Conservation (phyloP, 352 stramenopile genomes). For the Thalassiosira exigua region DNA sequence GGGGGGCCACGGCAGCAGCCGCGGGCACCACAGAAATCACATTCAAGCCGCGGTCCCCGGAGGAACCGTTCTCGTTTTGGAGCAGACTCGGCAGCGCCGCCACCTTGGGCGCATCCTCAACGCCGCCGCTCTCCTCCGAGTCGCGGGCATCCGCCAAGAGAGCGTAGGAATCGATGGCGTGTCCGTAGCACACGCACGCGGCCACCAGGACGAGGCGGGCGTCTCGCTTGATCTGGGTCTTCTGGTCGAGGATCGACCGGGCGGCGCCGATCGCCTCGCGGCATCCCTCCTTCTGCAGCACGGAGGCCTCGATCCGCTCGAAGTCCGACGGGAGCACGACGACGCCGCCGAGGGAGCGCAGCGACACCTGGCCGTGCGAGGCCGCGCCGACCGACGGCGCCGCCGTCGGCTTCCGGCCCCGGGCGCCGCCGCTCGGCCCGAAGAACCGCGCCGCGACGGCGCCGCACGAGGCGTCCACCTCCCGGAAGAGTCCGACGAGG, state of each 20-base stretch:
- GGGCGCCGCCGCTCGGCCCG: background rate
- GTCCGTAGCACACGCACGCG: conserved; percentile 71
- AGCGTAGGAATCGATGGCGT: conserved; percentile 60
- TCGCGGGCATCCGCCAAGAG: conserved; percentile 25
- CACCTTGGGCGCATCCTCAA: background rate
- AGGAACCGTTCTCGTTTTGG: conserved; percentile 6
- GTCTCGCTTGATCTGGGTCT: conserved; percentile 73
- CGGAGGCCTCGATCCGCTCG: conserved; percentile 52
- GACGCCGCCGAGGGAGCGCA: conserved; percentile 66
- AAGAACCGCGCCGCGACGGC: conserved; percentile 39
- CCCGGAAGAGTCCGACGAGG: conserved; percentile 71
- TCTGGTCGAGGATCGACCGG: conserved; percentile 54
- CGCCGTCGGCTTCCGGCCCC: background rate
- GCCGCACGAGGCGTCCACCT: conserved; percentile 69
- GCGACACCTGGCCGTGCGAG: conserved; percentile 62
- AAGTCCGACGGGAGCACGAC: conserved; percentile 54
- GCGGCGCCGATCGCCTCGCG: conserved; percentile 51
- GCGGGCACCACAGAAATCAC: conserved; percentile 3
- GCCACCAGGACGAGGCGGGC: conserved; percentile 73
- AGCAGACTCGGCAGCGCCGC: background rate
- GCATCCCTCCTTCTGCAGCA: conserved; percentile 54
- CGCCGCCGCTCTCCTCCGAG: background rate
- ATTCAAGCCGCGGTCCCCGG: conserved; percentile 7
- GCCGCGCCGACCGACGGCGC: conserved; percentile 22
- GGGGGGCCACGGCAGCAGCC: conserved; percentile 36